A percentile compares a stretch with the other conserved stretches of the same genome.
Evolutionary conservation across 192 early-diverging fungal genomes (phyloP).

Genomic region (Allomyces macrogynus): DNA sequence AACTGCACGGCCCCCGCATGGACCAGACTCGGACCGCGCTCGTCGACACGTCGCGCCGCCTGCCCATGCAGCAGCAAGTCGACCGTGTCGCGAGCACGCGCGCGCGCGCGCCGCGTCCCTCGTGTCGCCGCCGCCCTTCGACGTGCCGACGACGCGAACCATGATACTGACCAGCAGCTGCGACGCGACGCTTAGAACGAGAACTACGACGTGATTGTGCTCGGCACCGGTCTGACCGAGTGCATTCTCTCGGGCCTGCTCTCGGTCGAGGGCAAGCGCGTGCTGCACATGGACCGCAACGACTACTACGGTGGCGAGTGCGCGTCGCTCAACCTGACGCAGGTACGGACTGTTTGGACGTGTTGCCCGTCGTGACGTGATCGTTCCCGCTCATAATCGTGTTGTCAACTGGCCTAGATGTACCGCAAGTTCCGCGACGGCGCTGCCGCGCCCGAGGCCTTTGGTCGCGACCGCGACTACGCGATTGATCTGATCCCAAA

Average conservation of each 20-base stretch:
- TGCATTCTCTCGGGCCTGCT: slow-evolving; percentile 73
- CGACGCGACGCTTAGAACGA: slow-evolving; percentile 37
- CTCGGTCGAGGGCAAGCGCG: slow-evolving; percentile 77
- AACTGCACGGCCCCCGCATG: no score
- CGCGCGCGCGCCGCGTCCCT: no score
- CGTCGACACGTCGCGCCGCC: no score
- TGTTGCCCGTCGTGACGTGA: slow-evolving; percentile 4
- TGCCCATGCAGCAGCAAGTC: no score
- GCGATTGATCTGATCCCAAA: slow-evolving; percentile 98
- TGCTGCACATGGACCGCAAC: slow-evolving; percentile 81
- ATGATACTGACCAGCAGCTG: no score
- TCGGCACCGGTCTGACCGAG: slow-evolving; percentile 77
- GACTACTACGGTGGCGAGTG: slow-evolving; percentile 97
- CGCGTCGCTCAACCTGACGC: slow-evolving; percentile 86
- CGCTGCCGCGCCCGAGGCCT: slow-evolving; percentile 18
- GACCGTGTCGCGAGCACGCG: no score
- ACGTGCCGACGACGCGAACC: no score
- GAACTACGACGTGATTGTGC: slow-evolving; percentile 69
- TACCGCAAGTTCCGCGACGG: slow-evolving; percentile 47
- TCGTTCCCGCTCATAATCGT: neutral
- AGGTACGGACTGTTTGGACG: slow-evolving; percentile 29
- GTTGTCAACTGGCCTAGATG: slow-evolving; percentile 17
- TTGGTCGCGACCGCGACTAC: slow-evolving; percentile 72
- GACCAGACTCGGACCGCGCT: no score
- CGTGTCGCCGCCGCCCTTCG: no score